Evolutionary conservation across 352 stramenopile genomes (phyloP).

Genomic region (Phytophthora multivora): DNA sequence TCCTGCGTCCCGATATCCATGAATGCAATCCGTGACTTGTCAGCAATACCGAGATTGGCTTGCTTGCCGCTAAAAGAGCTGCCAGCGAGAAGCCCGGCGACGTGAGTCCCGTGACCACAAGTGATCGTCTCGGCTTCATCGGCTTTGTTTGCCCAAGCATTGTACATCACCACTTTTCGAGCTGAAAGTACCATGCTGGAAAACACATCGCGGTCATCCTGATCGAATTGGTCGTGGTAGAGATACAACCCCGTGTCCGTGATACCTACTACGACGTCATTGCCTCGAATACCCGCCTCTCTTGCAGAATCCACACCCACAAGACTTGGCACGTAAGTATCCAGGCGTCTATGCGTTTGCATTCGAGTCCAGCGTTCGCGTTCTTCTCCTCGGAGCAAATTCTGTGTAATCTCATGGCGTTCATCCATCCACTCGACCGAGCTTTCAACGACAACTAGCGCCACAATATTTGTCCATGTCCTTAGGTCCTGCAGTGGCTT

Average conservation of each 20-base stretch:
- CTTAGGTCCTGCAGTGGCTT: slow-evolving; percentile 55
- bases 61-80: slow-evolving; percentile 68
- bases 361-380: slow-evolving; percentile 29
- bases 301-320: slow-evolving; percentile 69
- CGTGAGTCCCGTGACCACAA: slow-evolving; percentile 90
- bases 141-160: slow-evolving; percentile 66
- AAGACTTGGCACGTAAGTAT: slow-evolving; percentile 63
- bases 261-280: slow-evolving; percentile 77
- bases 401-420: slow-evolving; percentile 39
- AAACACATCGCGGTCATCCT: slow-evolving; percentile 60
- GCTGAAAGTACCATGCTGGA: slow-evolving; percentile 40
- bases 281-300: slow-evolving; percentile 66
- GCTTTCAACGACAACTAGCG: slow-evolving; percentile 46
- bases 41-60: slow-evolving; percentile 72
- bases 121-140: slow-evolving; percentile 72
- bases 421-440: slow-evolving; percentile 74
- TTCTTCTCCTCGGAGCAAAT: slow-evolving; percentile 35
- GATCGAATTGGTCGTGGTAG: slow-evolving; percentile 85
- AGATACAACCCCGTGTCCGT: slow-evolving; percentile 84
- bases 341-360: slow-evolving; percentile 51
- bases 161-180: slow-evolving; percentile 83
- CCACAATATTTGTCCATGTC: slow-evolving; percentile 66
- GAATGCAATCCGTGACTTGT: slow-evolving; percentile 86
- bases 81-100: slow-evolving; percentile 79
- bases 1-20: slow-evolving; percentile 88